These are phyloP conservation scores for Ceratobasidium sp. DNA, from an alignment of 1,284 basidiomycete genomes.

Conservation along the genomic window DNA sequence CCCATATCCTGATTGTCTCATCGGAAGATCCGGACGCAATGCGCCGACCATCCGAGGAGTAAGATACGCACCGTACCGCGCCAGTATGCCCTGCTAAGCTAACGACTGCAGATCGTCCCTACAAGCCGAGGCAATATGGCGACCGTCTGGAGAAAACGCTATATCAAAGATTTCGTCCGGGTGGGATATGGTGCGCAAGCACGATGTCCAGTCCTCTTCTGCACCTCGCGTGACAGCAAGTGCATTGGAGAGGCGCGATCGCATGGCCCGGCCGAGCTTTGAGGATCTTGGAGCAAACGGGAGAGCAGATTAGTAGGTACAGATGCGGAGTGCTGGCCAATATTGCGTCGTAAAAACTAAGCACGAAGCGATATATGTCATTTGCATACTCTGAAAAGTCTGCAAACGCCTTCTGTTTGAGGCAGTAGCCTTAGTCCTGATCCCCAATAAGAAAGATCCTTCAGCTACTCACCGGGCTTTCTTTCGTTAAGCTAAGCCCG, in stretches of 20 bases:
- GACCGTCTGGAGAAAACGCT: background rate
- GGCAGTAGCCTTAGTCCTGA: no score
- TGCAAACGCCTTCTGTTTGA: no score
- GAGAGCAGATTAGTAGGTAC: background rate
- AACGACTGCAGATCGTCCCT: background rate
- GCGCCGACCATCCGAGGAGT: no score
- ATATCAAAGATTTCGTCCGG: background rate
- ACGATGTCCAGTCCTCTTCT: background rate
- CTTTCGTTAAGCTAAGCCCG: no score
- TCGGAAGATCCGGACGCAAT: no score
- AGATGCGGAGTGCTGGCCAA: constrained; percentile 7
- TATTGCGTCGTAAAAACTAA: constrained; percentile 17
- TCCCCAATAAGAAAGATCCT: no score
- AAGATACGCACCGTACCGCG: background rate
- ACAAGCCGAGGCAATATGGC: no score
- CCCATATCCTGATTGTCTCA: no score
- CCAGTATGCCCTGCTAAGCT: background rate
- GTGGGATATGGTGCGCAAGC: background rate
- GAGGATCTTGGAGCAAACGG: background rate
- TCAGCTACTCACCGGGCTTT: no score
- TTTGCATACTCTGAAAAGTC: background rate
- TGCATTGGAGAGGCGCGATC: background rate
- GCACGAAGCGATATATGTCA: constrained; percentile 2
- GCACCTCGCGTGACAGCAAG: background rate
- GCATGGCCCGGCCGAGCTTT: background rate